Percentiles rank a stretch among this genome's conserved stretches.
phyloP scores from a whole-genome alignment of 2,329 filamentous ascomycete species.

The Neoscytalidium dimidiatum region DNA sequence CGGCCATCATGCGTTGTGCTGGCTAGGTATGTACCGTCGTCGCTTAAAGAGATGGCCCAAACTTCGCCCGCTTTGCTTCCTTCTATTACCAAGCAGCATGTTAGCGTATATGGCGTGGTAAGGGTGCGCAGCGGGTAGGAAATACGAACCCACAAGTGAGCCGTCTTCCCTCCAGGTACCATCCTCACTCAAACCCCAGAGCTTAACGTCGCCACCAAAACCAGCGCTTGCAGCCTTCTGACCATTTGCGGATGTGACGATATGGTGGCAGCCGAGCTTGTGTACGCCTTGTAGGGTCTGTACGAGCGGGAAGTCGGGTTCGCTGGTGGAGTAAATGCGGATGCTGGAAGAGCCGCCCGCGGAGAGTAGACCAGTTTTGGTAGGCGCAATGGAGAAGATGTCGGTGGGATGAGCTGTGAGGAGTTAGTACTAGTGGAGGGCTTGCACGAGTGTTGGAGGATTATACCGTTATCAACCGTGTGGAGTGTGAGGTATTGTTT shows the following conservation, averaged over 20 bases:
- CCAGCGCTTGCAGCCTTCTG: constrained; percentile 78
- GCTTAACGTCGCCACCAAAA: constrained; percentile 83
- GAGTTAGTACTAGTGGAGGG: constrained; percentile 31
- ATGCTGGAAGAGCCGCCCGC: constrained; percentile 83
- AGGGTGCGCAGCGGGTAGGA: neutral
- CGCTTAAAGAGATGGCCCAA: constrained; percentile 86
- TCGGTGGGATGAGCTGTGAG: constrained; percentile 76
- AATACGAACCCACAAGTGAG: constrained; percentile 44
- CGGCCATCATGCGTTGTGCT: constrained; percentile 84
- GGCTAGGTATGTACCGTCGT: constrained; percentile 82
- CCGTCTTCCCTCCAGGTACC: constrained; percentile 57
- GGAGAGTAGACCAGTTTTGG: constrained; percentile 72
- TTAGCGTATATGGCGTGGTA: neutral
- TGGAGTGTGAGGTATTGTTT: constrained; percentile 97
- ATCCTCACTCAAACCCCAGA: constrained; percentile 66
- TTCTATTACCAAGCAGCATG: constrained; percentile 33
- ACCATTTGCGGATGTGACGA: constrained; percentile 71
- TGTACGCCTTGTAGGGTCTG: constrained; percentile 83
- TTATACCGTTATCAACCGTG: constrained; percentile 79
- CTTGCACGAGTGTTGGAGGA: constrained; percentile 34
- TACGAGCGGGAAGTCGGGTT: constrained; percentile 70
- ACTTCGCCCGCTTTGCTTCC: constrained; percentile 67
- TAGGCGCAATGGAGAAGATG: constrained; percentile 81
- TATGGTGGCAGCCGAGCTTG: constrained; percentile 87
- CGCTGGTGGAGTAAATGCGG: constrained; percentile 73